phyloP scores from a whole-genome alignment of 2,329 filamentous ascomycete species.

The Epicoccum nigrum region DNA sequence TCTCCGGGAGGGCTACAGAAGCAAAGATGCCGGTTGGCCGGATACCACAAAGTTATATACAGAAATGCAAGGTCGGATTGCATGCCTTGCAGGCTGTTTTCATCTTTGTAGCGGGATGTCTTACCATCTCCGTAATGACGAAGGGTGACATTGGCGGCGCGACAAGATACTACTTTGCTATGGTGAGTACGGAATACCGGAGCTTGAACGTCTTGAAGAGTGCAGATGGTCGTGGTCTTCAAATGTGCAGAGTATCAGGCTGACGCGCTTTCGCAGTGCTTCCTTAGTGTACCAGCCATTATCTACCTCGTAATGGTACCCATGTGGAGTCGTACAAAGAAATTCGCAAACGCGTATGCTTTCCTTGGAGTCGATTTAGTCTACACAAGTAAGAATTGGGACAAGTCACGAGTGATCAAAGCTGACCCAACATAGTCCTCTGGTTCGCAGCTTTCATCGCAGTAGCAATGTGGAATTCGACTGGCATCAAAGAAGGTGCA shows the following conservation, averaged over 20 bases:
- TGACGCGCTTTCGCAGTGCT: conserved; percentile 56
- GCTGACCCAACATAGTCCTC: conserved; percentile 46
- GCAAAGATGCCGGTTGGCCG: conserved; percentile 44
- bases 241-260: conserved; percentile 10
- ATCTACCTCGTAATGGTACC: conserved; percentile 66
- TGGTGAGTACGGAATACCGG: conserved; percentile 52
- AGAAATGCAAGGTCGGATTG: conserved; percentile 62
- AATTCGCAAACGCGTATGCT: conserved; percentile 66
- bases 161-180: conserved; percentile 62
- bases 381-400: conserved; percentile 38
- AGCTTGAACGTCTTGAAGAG: neutral
- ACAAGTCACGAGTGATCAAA: neutral
- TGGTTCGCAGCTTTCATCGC: conserved; percentile 66
- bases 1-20: neutral
- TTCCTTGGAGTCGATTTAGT: conserved; percentile 62
- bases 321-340: conserved; percentile 63
- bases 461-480: conserved; percentile 61
- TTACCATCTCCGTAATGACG: conserved; percentile 65
- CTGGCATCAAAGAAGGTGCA: conserved; percentile 60
- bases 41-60: conserved; percentile 54
- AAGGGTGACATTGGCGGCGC: conserved; percentile 62
- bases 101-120: conserved; percentile 63
- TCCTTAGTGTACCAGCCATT: conserved; percentile 63
- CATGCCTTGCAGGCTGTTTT: conserved; percentile 62
- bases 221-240: neutral